Percentiles rank a stretch among this genome's conserved stretches.
Conservation (phyloP, 1,139 yeast genomes). For the Saccharomyces hybrid region DNA sequence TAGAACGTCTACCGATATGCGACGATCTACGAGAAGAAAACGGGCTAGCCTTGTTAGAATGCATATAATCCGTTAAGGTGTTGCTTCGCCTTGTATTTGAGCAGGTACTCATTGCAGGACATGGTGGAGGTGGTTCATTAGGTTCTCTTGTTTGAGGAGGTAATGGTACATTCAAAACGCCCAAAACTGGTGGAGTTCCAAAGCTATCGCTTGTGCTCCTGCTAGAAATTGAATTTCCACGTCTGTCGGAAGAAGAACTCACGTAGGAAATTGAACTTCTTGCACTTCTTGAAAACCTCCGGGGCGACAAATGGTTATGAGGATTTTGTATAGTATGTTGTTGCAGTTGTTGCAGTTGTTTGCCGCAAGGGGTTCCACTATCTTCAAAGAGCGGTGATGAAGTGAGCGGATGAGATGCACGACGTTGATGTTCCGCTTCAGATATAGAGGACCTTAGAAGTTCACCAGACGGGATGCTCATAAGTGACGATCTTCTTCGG, state of each 20-base stretch:
- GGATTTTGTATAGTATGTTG: not conserved
- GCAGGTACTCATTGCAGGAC: constrained; percentile 9
- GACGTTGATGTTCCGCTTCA: constrained; percentile 12
- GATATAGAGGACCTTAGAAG: constrained; percentile 5
- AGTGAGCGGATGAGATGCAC: constrained; percentile 26
- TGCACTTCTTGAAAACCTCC: constrained; percentile 10
- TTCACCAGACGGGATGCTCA: constrained; percentile 12
- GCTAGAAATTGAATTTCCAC: constrained; percentile 18
- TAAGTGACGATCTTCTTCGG: constrained; percentile 22
- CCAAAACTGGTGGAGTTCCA: constrained; percentile 12
- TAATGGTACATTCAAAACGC: constrained; percentile 31
- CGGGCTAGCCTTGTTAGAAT: constrained; percentile 22
- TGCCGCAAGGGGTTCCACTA: not conserved
- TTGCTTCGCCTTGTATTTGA: constrained; percentile 9
- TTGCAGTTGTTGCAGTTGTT: not conserved
- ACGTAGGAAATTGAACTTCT: constrained; percentile 29
- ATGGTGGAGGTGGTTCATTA: constrained; percentile 18
- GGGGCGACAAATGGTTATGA: constrained; percentile 5
- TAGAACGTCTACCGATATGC: constrained; percentile 8
- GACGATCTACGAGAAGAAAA: constrained; percentile 26
- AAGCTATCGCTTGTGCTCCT: constrained; percentile 9
- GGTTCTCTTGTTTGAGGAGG: constrained; percentile 39
- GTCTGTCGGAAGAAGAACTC: constrained; percentile 29
- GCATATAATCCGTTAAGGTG: constrained; percentile 12
- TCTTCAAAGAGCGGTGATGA: constrained; percentile 5